Conservation (phyloP, 352 stramenopile species). For the Globisporangium heterothallicum region DNA sequence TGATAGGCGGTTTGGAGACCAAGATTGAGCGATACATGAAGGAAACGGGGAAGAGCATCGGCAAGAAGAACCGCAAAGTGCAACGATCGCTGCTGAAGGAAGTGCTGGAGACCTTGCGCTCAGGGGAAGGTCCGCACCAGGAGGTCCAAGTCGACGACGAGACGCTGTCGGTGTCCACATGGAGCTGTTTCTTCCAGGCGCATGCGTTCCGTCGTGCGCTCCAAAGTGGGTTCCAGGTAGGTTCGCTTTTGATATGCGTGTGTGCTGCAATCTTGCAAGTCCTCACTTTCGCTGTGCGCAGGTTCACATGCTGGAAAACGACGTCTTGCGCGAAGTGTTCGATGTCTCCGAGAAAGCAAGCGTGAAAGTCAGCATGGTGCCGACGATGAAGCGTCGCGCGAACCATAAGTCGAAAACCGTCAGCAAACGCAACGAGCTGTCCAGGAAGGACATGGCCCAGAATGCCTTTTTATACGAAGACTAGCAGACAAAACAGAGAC, state of each 20-base stretch:
- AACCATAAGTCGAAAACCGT: slow-evolving; percentile 43
- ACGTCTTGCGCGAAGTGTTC: slow-evolving; percentile 54
- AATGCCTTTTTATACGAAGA: slow-evolving; percentile 71
- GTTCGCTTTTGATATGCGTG: neutral
- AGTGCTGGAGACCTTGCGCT: slow-evolving; percentile 54
- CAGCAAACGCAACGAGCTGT: slow-evolving; percentile 49
- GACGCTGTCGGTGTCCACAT: slow-evolving; percentile 46
- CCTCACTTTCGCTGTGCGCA: slow-evolving; percentile 5
- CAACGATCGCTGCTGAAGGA: slow-evolving; percentile 67
- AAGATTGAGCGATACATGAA: slow-evolving; percentile 59
- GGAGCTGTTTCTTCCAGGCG: slow-evolving; percentile 59
- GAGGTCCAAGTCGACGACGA: slow-evolving; percentile 52
- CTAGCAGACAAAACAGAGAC: slow-evolving; percentile 12
- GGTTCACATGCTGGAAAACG: slow-evolving; percentile 50
- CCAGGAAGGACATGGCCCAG: slow-evolving; percentile 42
- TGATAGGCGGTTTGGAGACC: slow-evolving; percentile 39
- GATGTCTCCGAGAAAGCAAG: slow-evolving; percentile 47
- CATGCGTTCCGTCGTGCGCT: slow-evolving; percentile 51
- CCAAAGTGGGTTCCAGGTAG: slow-evolving; percentile 52
- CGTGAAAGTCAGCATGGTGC: slow-evolving; percentile 40
- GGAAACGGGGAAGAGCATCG: slow-evolving; percentile 60
- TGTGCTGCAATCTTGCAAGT: neutral
- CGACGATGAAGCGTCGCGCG: slow-evolving; percentile 40
- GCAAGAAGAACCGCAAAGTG: slow-evolving; percentile 65
- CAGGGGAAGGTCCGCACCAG: slow-evolving; percentile 46